Base-by-base conservation (phyloP, 2,329 filamentous ascomycete species). In the Aspergillus pseudoterreus region DNA sequence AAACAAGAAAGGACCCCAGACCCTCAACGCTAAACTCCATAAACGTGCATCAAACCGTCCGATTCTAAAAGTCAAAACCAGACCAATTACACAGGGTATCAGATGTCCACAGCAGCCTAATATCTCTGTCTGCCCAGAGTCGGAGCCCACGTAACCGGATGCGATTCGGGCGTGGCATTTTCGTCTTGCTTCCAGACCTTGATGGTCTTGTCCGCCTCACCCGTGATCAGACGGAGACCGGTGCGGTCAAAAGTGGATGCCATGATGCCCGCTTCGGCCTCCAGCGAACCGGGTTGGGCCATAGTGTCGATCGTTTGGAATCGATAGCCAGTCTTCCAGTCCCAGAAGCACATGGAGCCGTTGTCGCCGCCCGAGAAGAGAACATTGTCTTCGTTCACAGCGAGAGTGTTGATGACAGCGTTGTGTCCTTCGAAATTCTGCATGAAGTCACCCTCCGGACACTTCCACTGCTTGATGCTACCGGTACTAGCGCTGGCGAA, bases 401-500 rank as follows among this genome's bases (percentile, higher is more conserved):
- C 82, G 43, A 99, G 76, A 0, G 91, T 91, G 73, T 99, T 99
- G 76, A 99, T 92, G 69, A 99, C 95, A 54, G 90, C 84, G 65
- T 96, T 96, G 66, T 97, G 92, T 4, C 92, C 92, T 41, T 96
- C 90, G 65, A 97, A 97, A 68, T 97, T 97, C 71, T 96, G 92
- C 94, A 99, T 99, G 69, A 99, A 97, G 14, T 90, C 90, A 35
- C 92, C 95, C 68, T 96, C 91, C 1, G 95, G 95, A 61, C 92
- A 97, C 71, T 97, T 96, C 92, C 94, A 99, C 75, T 99, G 94
- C 78, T 99, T 99, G 75, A 99, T 96, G 68, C 88, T 92, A 21
- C 88, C 88, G 0, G 92, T 92, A 64, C 90, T 95, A 41, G 88
- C 94, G 54, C 84, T 92, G 4, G 94, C 94, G 68, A 99, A 99